These are phyloP conservation scores for Neurospora terricola DNA, from an alignment of 495 filamentous ascomycete species.

Conservation along the genomic window DNA sequence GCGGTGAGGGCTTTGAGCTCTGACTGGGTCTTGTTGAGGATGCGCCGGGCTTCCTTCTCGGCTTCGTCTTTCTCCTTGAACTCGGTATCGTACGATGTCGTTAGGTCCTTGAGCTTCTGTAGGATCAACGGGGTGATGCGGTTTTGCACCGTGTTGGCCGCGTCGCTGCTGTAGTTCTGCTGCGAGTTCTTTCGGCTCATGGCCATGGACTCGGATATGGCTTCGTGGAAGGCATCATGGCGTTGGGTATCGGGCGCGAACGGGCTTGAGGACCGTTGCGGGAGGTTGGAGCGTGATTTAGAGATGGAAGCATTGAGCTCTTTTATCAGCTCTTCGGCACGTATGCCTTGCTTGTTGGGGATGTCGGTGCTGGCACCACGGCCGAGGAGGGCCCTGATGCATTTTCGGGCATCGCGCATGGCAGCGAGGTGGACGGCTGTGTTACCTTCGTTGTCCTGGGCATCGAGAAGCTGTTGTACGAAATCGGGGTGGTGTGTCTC, in stretches of 20 bases:
- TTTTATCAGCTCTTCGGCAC: slow-evolving; percentile 64
- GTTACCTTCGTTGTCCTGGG: slow-evolving; percentile 73
- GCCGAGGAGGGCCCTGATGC: slow-evolving; percentile 59
- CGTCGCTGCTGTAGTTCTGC: slow-evolving; percentile 35
- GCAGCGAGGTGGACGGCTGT: slow-evolving; percentile 85
- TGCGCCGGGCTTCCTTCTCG: slow-evolving; percentile 45
- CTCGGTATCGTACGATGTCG: slow-evolving; percentile 48
- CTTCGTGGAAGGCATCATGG: slow-evolving; percentile 32
- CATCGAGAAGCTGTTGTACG: slow-evolving; percentile 58
- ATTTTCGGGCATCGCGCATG: slow-evolving; percentile 63
- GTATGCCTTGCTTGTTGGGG: slow-evolving; percentile 65
- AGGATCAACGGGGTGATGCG: slow-evolving; percentile 47
- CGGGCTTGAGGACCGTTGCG: slow-evolving; percentile 50
- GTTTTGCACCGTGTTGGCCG: slow-evolving; percentile 47
- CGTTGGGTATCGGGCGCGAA: slow-evolving; percentile 45
- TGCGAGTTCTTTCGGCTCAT: slow-evolving; percentile 11
- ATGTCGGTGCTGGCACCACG: slow-evolving; percentile 69
- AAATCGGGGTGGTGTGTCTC: slow-evolving; percentile 56
- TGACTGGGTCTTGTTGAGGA: slow-evolving; percentile 41
- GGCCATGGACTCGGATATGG: slow-evolving; percentile 19
- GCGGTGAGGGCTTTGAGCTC: slow-evolving; percentile 43
- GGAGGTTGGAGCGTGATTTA: slow-evolving; percentile 29
- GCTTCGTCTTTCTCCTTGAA: slow-evolving; percentile 49
- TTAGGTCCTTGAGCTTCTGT: slow-evolving; percentile 48
- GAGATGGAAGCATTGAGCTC: slow-evolving; percentile 44